phyloP scores from a whole-genome alignment of 2,329 filamentous ascomycete species.

The Botryotinia convoluta region DNA sequence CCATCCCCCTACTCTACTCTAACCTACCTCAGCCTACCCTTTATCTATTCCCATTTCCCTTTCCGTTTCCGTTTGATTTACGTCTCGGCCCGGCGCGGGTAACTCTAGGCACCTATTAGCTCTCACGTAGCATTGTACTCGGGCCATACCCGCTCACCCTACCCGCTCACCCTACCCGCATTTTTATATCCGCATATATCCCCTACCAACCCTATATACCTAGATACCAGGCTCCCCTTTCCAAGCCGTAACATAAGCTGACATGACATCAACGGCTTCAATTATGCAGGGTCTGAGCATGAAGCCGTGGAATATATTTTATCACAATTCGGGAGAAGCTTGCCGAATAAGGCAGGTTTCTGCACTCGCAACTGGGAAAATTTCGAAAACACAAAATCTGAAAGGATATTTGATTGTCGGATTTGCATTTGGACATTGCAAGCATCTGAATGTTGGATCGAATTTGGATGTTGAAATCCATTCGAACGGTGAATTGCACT shows the following conservation, averaged over 20 bases:
- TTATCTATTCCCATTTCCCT: too few species aligned
- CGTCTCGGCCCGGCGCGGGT: not conserved
- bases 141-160: constrained; percentile 3
- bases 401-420: not conserved
- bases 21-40: not conserved
- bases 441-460: not conserved
- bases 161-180: not conserved
- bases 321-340: not conserved
- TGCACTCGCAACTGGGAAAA: not conserved
- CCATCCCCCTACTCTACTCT: not conserved
- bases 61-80: not conserved
- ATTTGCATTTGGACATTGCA: not conserved
- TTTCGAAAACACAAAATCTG: not conserved
- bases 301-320: not conserved
- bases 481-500: not conserved
- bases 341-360: not conserved
- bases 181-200: not conserved
- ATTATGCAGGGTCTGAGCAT: not conserved
- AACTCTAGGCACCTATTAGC: not conserved
- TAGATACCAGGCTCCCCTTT: not conserved
- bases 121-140: constrained; percentile 3
- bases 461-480: not conserved
- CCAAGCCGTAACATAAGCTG: constrained; percentile 1
- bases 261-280: not conserved
- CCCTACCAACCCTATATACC: not conserved